Conservation (phyloP, 164 flowering plant genomes). For the Nymphaea colorata region DNA sequence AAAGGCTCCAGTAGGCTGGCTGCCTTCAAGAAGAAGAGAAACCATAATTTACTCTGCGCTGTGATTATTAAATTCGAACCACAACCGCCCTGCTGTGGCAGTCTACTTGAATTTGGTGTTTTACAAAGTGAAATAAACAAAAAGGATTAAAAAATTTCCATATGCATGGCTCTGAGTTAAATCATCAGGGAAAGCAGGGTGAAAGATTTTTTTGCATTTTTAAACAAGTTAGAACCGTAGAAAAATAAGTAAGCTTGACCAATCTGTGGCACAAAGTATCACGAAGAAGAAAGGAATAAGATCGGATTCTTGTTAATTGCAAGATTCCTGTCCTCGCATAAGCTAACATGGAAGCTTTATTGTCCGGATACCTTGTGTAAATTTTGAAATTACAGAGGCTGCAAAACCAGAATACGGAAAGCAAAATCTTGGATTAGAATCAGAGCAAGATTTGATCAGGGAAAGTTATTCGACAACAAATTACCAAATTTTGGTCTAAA, state of each 20-base stretch:
- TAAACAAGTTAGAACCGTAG: neutral
- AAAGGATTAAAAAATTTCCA: no score
- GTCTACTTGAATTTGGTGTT: no score
- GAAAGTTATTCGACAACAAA: no score
- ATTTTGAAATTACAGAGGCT: neutral
- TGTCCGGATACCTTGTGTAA: neutral
- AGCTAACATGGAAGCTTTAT: neutral
- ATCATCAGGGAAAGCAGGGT: neutral
- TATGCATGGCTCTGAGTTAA: no score
- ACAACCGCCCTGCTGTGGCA: no score
- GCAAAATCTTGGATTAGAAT: neutral
- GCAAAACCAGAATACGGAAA: neutral
- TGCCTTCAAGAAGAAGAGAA: slow-evolving; percentile 5
- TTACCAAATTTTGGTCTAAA: no score
- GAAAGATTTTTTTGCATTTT: neutral
- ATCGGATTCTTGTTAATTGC: slow-evolving; percentile 8
- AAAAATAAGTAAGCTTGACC: neutral
- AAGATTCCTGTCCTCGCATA: slow-evolving; percentile 1
- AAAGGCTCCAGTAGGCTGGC: slow-evolving; percentile 1
- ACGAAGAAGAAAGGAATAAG: slow-evolving; percentile 9
- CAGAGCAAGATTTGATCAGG: no score
- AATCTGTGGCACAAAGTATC: neutral
- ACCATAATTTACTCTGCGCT: neutral
- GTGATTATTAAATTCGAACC: no score
- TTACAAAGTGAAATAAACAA: no score